Base-by-base conservation (phyloP, 805 yeast genomes). In the Wickerhamiella kazuoi region DNA sequence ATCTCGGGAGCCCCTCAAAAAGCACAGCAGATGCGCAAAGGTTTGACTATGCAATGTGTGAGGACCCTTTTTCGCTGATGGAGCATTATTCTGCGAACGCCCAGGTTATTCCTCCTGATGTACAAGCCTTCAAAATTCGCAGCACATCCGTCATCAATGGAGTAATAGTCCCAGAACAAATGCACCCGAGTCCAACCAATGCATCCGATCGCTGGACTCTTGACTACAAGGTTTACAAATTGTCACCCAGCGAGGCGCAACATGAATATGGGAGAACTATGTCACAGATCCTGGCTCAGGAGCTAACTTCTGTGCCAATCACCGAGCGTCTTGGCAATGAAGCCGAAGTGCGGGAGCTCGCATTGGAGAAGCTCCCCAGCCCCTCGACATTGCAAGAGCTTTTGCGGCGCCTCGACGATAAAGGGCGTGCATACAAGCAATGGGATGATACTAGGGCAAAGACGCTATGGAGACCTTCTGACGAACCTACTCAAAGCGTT, bases 151-250 rank as follows among this genome's bases (percentile, higher is more conserved):
- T 30, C 19, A 33, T 57, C 30, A 49, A 54, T 37, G 53, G 44
- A 3, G 21, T 19, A 16, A 16, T 21, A 3, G 48, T 55, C 2
- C 52, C 49, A 20, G 34, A 46, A 41, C 19, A 54, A 51, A 21
- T 48, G 40, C 44, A 53, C 50, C 51, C 60, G 39, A 41, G 53
- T 46, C 31, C 41, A 26, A 29, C 52, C 41, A 44, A 51, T 44
- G n/a, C 19, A 13, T 32, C 37, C 3, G 53, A 47, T n/a, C 43
- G 46, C 8, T 67, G 72, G 71, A 48, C 43, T 4, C 55, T 60
- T 1, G 41, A 42, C 2, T 53, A 57, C 15, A 49, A 44, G 4
- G 46, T 66, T 14, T 44, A 44, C 2, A 51, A 53, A 34, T 42
- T 64, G 16, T 31, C 44, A 8, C 26, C 42, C 3, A 34, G 42